Conservation (phyloP, 1,284 basidiomycete genomes). For the Rhizopogon parksii region DNA sequence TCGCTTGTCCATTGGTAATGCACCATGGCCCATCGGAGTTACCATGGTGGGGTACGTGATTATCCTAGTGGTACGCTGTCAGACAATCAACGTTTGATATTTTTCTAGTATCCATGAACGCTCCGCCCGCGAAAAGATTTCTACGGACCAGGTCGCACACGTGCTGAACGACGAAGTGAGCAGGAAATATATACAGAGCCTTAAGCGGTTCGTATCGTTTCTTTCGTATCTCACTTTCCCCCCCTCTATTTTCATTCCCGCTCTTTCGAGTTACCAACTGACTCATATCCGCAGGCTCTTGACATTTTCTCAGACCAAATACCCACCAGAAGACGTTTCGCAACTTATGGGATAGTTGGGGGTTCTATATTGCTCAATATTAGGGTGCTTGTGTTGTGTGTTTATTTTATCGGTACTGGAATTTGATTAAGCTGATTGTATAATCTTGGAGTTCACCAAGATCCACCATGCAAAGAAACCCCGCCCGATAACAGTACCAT, state of each 20-base stretch:
- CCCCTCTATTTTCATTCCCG: background rate
- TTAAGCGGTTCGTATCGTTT: conserved; percentile 69
- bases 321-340: conserved; percentile 85
- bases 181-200: conserved; percentile 96
- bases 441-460: background rate
- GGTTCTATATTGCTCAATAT: background rate
- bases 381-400: conserved; percentile 4
- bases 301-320: conserved; percentile 92
- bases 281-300: conserved; percentile 52
- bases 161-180: conserved; percentile 98
- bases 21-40: conserved; percentile 99
- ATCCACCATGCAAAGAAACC: no score
- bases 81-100: conserved; percentile 1
- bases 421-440: background rate
- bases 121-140: conserved; percentile 95
- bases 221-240: background rate
- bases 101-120: conserved; percentile 87
- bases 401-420: background rate
- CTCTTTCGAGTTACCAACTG: background rate
- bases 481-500: no score
- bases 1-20: conserved; percentile 94
- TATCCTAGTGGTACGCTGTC: background rate
- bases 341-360: conserved; percentile 77
- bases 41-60: conserved; percentile 90
- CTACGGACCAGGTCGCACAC: conserved; percentile 93